Conservation (phyloP, 345 rosid genomes). For the Jatropha curcas region DNA sequence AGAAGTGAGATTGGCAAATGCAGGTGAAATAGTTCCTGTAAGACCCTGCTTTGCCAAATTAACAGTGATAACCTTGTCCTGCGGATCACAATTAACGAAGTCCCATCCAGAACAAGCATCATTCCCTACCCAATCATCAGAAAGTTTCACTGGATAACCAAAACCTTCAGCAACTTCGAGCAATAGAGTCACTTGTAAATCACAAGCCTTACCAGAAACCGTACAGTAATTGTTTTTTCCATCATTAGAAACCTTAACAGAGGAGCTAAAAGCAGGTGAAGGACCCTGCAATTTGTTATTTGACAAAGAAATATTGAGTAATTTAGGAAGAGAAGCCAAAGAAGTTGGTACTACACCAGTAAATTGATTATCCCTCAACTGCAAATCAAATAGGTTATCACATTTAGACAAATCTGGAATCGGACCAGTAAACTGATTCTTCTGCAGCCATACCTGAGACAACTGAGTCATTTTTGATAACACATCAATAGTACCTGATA, state of each 20-base stretch:
- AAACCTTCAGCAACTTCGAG: constrained; percentile 66
- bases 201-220: constrained; percentile 42
- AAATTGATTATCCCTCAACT: constrained; percentile 73
- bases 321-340: constrained; percentile 36
- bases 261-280: constrained; percentile 38
- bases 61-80: constrained; percentile 37
- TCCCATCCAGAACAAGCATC: constrained; percentile 62
- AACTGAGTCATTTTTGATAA: constrained; percentile 57
- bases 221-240: constrained; percentile 56
- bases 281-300: constrained; percentile 87
- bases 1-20: constrained; percentile 53
- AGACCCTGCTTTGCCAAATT: constrained; percentile 55
- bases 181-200: constrained; percentile 55
- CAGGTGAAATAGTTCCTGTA: constrained; percentile 64
- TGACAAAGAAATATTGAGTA: constrained; percentile 54
- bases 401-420: constrained; percentile 79
- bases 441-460: constrained; percentile 77
- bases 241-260: constrained; percentile 24
- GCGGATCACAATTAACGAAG: constrained; percentile 57
- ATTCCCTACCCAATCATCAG: constrained; percentile 52
- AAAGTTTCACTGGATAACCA: constrained; percentile 57
- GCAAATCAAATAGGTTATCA: constrained; percentile 54
- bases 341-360: constrained; percentile 67
- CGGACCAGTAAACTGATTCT: constrained; percentile 65
- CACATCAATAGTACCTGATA: constrained; percentile 60